Base-by-base conservation (phyloP, 2,329 filamentous ascomycete genomes). In the Erysiphe pulchra region DNA sequence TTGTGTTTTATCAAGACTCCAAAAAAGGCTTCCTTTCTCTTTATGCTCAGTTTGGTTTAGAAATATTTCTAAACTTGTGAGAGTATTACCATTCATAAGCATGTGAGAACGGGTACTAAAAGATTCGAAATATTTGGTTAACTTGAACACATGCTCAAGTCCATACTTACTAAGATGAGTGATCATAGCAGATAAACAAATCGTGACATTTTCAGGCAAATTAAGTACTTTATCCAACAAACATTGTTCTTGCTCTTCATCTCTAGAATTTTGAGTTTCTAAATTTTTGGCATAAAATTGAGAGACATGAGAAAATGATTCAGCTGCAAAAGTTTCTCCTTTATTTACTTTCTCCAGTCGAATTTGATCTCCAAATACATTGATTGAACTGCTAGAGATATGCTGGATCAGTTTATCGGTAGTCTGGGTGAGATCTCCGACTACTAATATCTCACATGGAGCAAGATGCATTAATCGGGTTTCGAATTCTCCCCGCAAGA, bases 141-240 rank as follows among this genome's bases (percentile, higher is more conserved):
- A 65, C 55, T 93, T 80, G 54, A 98, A 93, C 45, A 98, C 83
- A 63, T 95, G 85, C 60, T 95, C 80, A 17, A 98, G 68, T 0
- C 85, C 85, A 58, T 94, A 98, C 51, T 93, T 86, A 16, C 75
- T 77, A 54, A 98, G 66, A 56, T 98, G 86, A 1, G 72, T 82
- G 54, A 98, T 95, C 86, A 98, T 94, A 11, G 86, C 81, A 4
- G 90, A 94, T 13, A 98, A 69, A 60, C 90, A 98, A 37, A 93
- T 76, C 0, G 80, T 93, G 34, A 93, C 83, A 39, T 80, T 69
- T 54, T 92, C 83, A 0, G 87, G 80, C 12, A 98, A 69, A 50
- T 76, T 77, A 47, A 95, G 68, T 32, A 94, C 83, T 54, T 84
- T 87, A 55, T 93, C 82, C 2, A 98, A 70, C 1, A 94, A 66